phyloP scores from a whole-genome alignment of 257 asterid species.

The Nicotiana obtusifolia region DNA sequence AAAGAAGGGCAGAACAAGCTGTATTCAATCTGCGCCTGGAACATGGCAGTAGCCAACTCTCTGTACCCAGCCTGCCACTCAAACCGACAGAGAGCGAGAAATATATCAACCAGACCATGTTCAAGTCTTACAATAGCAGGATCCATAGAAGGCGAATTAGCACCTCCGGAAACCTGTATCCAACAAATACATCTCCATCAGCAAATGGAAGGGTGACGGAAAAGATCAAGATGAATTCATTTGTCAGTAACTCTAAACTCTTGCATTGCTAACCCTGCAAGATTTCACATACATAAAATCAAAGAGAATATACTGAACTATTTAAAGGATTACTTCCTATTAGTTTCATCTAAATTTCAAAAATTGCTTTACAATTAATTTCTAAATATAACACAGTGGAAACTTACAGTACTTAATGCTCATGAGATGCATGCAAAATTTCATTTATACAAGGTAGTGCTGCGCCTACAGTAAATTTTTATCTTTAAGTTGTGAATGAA shows the following conservation, averaged over 20 bases:
- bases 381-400: background rate
- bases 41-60: slow-evolving; percentile 91
- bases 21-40: slow-evolving; percentile 90
- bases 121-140: slow-evolving; percentile 50
- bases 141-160: slow-evolving; percentile 38
- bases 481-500: background rate
- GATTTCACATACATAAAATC: background rate
- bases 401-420: background rate
- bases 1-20: slow-evolving; percentile 76
- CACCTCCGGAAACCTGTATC: slow-evolving; percentile 55
- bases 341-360: background rate
- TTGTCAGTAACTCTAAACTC: background rate
- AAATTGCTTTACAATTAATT: background rate
- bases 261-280: background rate
- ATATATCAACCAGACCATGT: slow-evolving; percentile 75
- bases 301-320: background rate
- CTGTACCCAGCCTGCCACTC: slow-evolving; percentile 98
- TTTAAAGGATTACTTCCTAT: background rate
- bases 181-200: slow-evolving; percentile 14
- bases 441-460: background rate
- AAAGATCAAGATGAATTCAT: background rate
- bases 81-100: slow-evolving; percentile 74
- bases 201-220: background rate
- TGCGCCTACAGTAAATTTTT: background rate
- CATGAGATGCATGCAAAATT: background rate